Evolutionary conservation across 2,329 filamentous ascomycete species (phyloP).

Genomic region (Xylariaceae sp.): DNA sequence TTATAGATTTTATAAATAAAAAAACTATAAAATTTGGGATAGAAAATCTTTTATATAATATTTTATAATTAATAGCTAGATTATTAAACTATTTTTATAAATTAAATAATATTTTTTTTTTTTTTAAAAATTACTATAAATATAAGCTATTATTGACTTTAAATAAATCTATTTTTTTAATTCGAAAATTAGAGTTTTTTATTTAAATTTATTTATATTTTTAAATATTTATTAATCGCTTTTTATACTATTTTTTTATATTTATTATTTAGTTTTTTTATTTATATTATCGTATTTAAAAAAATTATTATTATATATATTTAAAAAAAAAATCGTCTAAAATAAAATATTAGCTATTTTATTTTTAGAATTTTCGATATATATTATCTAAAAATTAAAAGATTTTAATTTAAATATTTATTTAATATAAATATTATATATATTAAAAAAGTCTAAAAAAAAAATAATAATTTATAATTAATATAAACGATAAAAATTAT

Average conservation of each 20-base stretch:
- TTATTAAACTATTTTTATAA: neutral
- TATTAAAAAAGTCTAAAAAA: neutral
- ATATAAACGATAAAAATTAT: neutral
- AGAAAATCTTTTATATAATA: neutral
- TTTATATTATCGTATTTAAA: neutral
- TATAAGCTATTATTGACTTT: neutral
- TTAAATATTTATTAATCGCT: neutral
- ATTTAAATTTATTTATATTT: neutral
- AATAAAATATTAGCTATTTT: neutral
- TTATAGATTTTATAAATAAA: neutral
- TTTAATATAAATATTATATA: neutral
- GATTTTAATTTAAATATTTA: neutral
- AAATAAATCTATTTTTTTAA: neutral
- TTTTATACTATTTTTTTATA: neutral
- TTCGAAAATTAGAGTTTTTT: neutral
- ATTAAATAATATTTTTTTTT: neutral
- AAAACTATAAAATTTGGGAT: neutral
- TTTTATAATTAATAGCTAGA: neutral
- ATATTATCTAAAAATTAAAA: neutral
- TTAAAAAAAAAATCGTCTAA: neutral
- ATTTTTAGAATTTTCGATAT: neutral
- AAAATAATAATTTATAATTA: neutral
- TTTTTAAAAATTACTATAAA: neutral
- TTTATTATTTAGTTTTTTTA: neutral
- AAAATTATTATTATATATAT: neutral